phyloP scores from a whole-genome alignment of 1,284 basidiomycete genomes.

The Coniophora puteana region DNA sequence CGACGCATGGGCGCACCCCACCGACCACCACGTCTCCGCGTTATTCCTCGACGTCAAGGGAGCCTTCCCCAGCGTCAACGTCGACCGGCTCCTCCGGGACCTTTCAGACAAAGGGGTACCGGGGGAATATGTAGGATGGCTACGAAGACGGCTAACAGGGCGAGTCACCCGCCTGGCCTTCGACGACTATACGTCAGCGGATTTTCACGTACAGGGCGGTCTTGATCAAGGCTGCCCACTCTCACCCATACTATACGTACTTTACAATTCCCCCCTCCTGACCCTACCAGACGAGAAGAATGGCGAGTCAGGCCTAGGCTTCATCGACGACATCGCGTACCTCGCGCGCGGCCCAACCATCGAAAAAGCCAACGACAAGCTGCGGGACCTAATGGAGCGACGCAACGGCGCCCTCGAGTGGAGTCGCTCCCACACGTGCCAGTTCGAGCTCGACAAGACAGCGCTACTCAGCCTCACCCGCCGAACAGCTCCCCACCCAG shows the following conservation, averaged over 20 bases:
- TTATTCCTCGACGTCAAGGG: constrained; percentile 38
- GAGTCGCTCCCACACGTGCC: constrained; percentile 19
- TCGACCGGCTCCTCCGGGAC: constrained; percentile 28
- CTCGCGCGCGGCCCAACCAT: constrained; percentile 12
- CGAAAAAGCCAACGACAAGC: constrained; percentile 11
- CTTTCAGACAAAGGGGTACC: constrained; percentile 27
- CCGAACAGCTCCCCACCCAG: constrained; percentile 3
- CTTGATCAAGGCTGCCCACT: no score
- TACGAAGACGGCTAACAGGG: constrained; percentile 17
- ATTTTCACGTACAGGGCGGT: constrained; percentile 22
- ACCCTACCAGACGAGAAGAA: constrained; percentile 10
- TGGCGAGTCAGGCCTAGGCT: constrained; percentile 17
- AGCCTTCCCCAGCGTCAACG: constrained; percentile 33
- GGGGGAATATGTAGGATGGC: constrained; percentile 17
- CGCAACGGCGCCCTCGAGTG: constrained; percentile 19
- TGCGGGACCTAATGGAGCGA: constrained; percentile 16
- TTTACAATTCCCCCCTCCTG: constrained; percentile 30
- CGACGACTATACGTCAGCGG: constrained; percentile 25
- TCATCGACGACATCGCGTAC: constrained; percentile 26
- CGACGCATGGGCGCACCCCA: constrained; percentile 29
- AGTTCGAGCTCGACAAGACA: constrained; percentile 22
- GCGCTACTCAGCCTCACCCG: constrained; percentile 13
- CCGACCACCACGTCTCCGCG: constrained; percentile 9
- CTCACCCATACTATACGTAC: constrained; percentile 24
- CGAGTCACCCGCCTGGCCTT: constrained; percentile 23